Evolutionary conservation across 2,329 filamentous ascomycete species (phyloP), one percentile per base, ranked within the genome.

Genomic region (Chaetothyriales sp.): DNA sequence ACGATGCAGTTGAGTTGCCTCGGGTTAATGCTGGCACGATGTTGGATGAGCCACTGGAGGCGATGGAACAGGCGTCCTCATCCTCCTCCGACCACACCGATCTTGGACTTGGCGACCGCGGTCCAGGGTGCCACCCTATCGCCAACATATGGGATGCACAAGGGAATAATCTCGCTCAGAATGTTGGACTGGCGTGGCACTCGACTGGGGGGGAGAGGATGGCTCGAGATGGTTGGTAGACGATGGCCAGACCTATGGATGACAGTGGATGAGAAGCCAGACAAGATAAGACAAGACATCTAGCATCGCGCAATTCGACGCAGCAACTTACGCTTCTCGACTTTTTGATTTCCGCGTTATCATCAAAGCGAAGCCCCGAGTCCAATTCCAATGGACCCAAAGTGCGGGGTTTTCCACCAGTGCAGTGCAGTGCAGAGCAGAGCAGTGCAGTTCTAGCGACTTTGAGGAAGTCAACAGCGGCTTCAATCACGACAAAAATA

Each of bases 11-110:
- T 18, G 59, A 61, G 46, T 57, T 54, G 39, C 49, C 54, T 18
- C 59, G 52, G 20, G 57, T 61, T 47, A 61, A 51, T 42, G 55
- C 55, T 49, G 59, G 59, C 28, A 60, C 55, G 42, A 48, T 50
- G 48, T 58, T 52, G 44, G 52, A 53, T 45, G 45, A 32, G 48
- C 44, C 46, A 7, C 54, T 57, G 15, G 57, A 53, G 6, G 55
- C 53, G 48, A 52, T 47, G 9, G 45, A 47, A 18, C 18, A 47
- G 1, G 51, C 51, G 22, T 44, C 49, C 2, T 46, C 36, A 43
- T 58, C 54, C 49, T 57, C 55, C 25, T 53, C 44, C 15, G 47
- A 49, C 39, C 28, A 49, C 8, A 47, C 20, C 8, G 45, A 47
- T 18, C 9, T 26, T 26, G 45, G 19, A 10, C 20, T 47, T 12